Percentiles rank a stretch among this genome's conserved stretches.
These are phyloP conservation scores for Heliocybe sulcata DNA, from an alignment of 1,284 basidiomycete species.

Conservation along the genomic window DNA sequence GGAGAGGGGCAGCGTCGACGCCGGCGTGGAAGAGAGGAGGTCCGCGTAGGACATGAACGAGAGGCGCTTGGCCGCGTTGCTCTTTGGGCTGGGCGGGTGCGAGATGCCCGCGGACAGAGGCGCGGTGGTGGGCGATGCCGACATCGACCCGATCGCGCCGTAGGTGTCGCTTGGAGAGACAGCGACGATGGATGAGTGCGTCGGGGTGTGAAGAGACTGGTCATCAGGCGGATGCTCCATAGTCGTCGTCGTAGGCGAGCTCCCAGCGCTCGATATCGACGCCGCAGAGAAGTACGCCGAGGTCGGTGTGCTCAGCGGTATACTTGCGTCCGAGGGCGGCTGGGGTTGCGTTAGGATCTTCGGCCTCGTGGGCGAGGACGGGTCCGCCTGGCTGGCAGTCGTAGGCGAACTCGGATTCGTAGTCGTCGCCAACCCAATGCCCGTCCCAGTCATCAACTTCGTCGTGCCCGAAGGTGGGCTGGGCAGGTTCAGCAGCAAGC, in stretches of 20 bases:
- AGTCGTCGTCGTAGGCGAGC: conserved; percentile 33
- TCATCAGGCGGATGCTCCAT: conserved; percentile 26
- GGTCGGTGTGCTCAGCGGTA: conserved; percentile 34
- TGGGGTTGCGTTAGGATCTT: conserved; percentile 13
- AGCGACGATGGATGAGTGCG: conserved; percentile 7
- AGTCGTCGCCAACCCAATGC: background rate
- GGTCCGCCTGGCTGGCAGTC: too few relatives aligned
- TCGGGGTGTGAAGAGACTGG: conserved; percentile 14
- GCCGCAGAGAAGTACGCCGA: conserved; percentile 38
- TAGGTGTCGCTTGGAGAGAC: conserved; percentile 3
- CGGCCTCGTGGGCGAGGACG: conserved; percentile 16
- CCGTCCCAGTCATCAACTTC: conserved; percentile 6
- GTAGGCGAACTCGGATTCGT: conserved; percentile 8
- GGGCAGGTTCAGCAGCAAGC: conserved; percentile 20
- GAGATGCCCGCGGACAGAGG: conserved; percentile 20
- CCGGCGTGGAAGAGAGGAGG: conserved; percentile 69
- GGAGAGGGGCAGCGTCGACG: conserved; percentile 61
- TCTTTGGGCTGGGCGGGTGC: conserved; percentile 50
- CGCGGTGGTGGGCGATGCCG: background rate
- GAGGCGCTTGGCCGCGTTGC: conserved; percentile 52
- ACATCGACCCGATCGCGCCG: background rate
- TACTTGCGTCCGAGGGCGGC: conserved; percentile 8
- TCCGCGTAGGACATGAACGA: conserved; percentile 86
- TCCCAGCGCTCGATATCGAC: conserved; percentile 23
- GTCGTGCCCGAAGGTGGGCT: conserved; percentile 22